These are phyloP conservation scores for Coffea humblotiana DNA, from an alignment of 305 asterid species.

Conservation along the genomic window DNA sequence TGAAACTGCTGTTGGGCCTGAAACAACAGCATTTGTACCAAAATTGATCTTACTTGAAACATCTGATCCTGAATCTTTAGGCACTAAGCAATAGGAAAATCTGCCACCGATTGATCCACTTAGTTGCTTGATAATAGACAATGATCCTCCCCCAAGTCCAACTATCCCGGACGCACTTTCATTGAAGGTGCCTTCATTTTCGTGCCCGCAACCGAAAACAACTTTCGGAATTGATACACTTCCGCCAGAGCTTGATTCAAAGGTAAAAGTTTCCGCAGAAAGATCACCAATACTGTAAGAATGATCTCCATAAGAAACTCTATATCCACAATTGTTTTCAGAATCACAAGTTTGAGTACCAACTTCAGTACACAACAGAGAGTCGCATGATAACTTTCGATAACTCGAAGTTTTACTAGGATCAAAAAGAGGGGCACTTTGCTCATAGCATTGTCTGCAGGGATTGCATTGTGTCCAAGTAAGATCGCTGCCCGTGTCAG, in stretches of 20 bases:
- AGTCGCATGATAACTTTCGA: conserved; percentile 17
- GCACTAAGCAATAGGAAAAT: conserved; percentile 46
- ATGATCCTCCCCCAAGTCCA: conserved; percentile 42
- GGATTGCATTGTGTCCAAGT: conserved; percentile 46
- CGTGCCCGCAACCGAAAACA: conserved; percentile 43
- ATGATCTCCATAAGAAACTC: conserved; percentile 31
- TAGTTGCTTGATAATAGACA: conserved; percentile 39
- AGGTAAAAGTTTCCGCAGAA: conserved; percentile 30
- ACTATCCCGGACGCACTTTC: conserved; percentile 32
- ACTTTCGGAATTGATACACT: conserved; percentile 18
- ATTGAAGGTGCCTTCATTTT: conserved; percentile 29
- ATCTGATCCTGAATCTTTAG: conserved; percentile 6
- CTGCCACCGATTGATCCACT: conserved; percentile 20
- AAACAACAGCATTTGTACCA: conserved; percentile 35
- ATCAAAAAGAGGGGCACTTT: conserved; percentile 32
- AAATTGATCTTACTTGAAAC: conserved; percentile 48
- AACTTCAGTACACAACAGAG: conserved; percentile 8
- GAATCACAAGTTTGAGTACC: conserved; percentile 1
- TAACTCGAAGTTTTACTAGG: conserved; percentile 20
- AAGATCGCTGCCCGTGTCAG: conserved; percentile 43
- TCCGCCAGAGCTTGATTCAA: conserved; percentile 16
- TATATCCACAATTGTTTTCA: conserved; percentile 23
- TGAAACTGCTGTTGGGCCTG: conserved; percentile 28
- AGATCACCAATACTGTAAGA: conserved; percentile 33
- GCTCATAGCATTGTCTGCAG: conserved; percentile 33